Conservation (phyloP, 164 flowering plant species). For the Saururus chinensis region DNA sequence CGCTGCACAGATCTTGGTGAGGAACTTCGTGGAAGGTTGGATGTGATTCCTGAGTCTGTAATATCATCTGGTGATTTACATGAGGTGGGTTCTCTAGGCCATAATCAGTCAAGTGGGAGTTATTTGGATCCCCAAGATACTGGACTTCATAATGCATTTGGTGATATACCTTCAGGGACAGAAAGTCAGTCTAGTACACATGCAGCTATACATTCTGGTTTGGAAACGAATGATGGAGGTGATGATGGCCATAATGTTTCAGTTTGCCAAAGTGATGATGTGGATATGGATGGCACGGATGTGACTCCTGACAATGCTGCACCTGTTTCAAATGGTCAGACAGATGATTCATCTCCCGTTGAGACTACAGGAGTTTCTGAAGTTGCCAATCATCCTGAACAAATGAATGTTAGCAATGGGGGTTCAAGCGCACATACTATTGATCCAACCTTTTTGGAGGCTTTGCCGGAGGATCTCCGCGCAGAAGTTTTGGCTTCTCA, state of each 20-base stretch:
- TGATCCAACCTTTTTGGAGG: constrained; percentile 94
- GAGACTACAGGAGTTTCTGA: constrained; percentile 22
- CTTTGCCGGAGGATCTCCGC: constrained; percentile 88
- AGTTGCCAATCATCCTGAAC: constrained; percentile 28
- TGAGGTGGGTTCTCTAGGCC: constrained; percentile 16
- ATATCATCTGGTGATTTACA: constrained; percentile 16
- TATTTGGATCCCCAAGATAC: constrained; percentile 12
- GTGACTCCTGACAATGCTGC: constrained; percentile 24
- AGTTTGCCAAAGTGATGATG: constrained; percentile 34
- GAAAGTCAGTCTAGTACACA: constrained; percentile 30
- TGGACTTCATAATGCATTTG: constrained; percentile 11
- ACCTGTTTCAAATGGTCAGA: constrained; percentile 23
- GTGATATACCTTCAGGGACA: constrained; percentile 21
- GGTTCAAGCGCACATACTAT: constrained; percentile 51
- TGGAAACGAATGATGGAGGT: constrained; percentile 27
- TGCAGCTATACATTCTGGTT: constrained; percentile 22
- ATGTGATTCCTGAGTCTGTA: constrained; percentile 20
- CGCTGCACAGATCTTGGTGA: constrained; percentile 56
- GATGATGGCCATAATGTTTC: constrained; percentile 22
- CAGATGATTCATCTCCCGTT: constrained; percentile 27
- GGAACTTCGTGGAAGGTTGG: constrained; percentile 23
- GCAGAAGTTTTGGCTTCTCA: constrained; percentile 96
- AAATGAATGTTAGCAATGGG: constrained; percentile 22
- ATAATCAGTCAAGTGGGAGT: constrained; percentile 9
- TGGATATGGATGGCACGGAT: constrained; percentile 49